Conservation (phyloP, 495 filamentous ascomycete genomes). For the Xylaria cubensis region DNA sequence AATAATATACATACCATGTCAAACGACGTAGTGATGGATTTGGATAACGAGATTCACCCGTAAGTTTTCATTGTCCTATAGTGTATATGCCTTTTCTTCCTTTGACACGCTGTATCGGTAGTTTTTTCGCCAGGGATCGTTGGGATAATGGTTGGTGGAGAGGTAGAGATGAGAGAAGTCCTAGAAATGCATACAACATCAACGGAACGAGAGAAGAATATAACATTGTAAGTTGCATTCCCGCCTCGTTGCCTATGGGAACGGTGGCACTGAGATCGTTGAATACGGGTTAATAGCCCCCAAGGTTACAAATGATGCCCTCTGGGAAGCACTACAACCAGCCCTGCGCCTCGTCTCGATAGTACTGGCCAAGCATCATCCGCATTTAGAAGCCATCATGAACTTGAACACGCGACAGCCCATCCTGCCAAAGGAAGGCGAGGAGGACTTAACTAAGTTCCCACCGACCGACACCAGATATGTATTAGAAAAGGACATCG, state of each 20-base stretch:
- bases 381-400: constrained; percentile 29
- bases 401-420: constrained; percentile 34
- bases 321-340: constrained; percentile 47
- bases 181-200: constrained; percentile 38
- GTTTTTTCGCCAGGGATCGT: constrained; percentile 23
- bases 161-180: constrained; percentile 1
- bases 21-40: constrained; percentile 27
- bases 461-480: constrained; percentile 21
- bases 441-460: background rate
- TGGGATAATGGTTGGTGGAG: constrained; percentile 15
- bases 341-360: constrained; percentile 38
- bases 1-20: constrained; percentile 28
- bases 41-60: constrained; percentile 34
- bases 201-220: constrained; percentile 36
- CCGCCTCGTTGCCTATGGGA: background rate
- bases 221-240: constrained; percentile 31
- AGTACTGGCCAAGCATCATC: constrained; percentile 30
- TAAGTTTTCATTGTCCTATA: constrained; percentile 22
- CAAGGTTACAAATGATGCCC: constrained; percentile 34
- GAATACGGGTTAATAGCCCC: background rate
- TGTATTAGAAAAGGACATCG: constrained; percentile 3
- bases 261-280: background rate
- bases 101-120: background rate
- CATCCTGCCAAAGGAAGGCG: constrained; percentile 13
- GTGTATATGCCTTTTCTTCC: background rate